phyloP scores from a whole-genome alignment of 2,329 filamentous ascomycete species.

The Epichloe brachyelytri region DNA sequence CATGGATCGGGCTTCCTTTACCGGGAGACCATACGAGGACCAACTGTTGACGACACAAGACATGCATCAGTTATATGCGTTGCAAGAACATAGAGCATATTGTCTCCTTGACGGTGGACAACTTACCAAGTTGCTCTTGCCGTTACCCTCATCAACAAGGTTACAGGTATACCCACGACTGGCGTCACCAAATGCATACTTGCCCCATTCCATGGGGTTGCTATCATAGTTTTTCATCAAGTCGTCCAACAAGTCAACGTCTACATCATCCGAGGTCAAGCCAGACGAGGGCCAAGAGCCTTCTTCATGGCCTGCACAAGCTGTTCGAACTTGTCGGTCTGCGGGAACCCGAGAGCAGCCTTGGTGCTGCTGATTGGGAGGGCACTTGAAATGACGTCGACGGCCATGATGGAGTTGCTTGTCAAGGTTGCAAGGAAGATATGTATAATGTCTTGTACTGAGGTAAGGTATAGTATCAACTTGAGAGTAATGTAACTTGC shows the following conservation, averaged over 20 bases:
- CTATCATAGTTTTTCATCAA: constrained; percentile 68
- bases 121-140: constrained; percentile 58
- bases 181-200: constrained; percentile 61
- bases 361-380: constrained; percentile 10
- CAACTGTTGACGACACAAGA: constrained; percentile 36
- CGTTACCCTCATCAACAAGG: constrained; percentile 81
- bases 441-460: neutral
- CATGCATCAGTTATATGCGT: neutral
- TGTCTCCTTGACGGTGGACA: neutral
- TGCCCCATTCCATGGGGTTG: constrained; percentile 54
- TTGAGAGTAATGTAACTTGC: neutral
- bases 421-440: neutral
- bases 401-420: constrained; percentile 20
- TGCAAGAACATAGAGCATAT: neutral
- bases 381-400: constrained; percentile 19
- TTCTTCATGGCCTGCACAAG: constrained; percentile 63
- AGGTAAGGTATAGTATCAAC: neutral
- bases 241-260: constrained; percentile 55
- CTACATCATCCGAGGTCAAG: constrained; percentile 68
- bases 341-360: constrained; percentile 12
- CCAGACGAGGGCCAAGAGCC: constrained; percentile 67
- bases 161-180: constrained; percentile 72
- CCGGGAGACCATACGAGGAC: constrained; percentile 83
- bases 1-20: constrained; percentile 74
- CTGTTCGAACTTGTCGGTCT: constrained; percentile 45